Percentiles rank a stretch among this genome's conserved stretches.
Conservation (phyloP, 192 early-diverging fungal genomes). For the Gigaspora rosea region DNA sequence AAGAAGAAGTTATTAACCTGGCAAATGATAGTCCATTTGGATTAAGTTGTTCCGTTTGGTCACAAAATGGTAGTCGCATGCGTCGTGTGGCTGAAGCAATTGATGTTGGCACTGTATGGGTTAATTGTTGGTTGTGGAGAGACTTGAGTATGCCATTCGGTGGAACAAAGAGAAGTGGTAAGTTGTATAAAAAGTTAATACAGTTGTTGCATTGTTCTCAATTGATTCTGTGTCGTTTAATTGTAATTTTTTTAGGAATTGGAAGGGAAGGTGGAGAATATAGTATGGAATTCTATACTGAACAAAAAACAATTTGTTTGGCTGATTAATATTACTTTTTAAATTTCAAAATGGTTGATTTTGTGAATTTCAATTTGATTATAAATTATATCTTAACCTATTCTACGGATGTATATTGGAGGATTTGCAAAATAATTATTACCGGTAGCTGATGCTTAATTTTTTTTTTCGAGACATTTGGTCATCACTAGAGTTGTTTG, state of each 20-base stretch:
- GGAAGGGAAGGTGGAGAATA: constrained; percentile 69
- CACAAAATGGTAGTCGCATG: constrained; percentile 60
- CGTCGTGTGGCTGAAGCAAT: constrained; percentile 62
- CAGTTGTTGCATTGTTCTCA: neutral
- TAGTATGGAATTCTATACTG: constrained; percentile 69
- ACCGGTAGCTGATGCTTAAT: too few species aligned
- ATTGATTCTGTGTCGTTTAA: neutral
- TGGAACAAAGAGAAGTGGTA: constrained; percentile 64
- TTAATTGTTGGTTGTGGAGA: constrained; percentile 76
- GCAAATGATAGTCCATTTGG: constrained; percentile 75
- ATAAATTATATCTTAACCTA: too few species aligned
- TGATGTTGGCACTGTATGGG: constrained; percentile 74
- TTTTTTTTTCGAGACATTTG: too few species aligned
- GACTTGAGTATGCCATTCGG: constrained; percentile 82
- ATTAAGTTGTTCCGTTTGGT: constrained; percentile 71
- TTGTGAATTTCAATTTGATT: too few species aligned
- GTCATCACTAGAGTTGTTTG: too few species aligned
- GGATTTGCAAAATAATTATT: too few species aligned
- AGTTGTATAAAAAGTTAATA: neutral
- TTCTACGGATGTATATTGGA: too few species aligned
- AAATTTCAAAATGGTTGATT: too few species aligned
- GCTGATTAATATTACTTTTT: constrained; percentile 34
- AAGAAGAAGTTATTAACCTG: constrained; percentile 66
- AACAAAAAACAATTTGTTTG: constrained; percentile 55
- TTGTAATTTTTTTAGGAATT: constrained; percentile 39